Conservation (phyloP, 2,329 filamentous ascomycete genomes). For the Alternaria sp. region DNA sequence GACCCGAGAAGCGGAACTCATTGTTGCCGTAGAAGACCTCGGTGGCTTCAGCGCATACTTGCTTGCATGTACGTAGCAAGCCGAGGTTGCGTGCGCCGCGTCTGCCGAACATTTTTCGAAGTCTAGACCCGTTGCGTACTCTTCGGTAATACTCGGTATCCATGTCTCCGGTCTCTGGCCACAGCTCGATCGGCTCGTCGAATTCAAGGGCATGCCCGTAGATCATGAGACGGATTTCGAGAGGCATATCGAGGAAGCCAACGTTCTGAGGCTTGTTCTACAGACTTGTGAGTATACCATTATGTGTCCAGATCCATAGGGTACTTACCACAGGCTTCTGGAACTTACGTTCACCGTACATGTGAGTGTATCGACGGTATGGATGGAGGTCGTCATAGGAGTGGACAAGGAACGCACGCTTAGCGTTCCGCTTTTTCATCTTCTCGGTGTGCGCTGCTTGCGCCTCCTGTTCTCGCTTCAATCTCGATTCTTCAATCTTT, state of each 20-base stretch:
- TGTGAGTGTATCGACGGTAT: not conserved
- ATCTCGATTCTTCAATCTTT: not conserved
- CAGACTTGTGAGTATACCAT: not conserved
- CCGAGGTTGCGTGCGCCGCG: not conserved
- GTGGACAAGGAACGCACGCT: not conserved
- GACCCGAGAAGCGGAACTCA: slow-evolving; percentile 17
- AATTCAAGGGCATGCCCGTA: slow-evolving; percentile 1
- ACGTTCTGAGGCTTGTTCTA: not conserved
- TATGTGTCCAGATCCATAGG: not conserved
- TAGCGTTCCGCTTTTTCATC: not conserved
- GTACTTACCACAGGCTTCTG: not conserved
- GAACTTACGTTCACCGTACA: not conserved
- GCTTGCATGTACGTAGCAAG: slow-evolving; percentile 11
- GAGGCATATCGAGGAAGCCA: not conserved
- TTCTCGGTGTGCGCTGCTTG: not conserved
- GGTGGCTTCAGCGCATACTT: slow-evolving; percentile 12
- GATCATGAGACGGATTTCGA: not conserved
- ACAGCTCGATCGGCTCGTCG: slow-evolving; percentile 1
- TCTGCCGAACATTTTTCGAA: not conserved
- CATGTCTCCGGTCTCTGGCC: not conserved
- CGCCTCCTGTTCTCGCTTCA: not conserved
- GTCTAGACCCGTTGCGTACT: not conserved
- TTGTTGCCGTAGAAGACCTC: slow-evolving; percentile 20
- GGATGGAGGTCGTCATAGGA: not conserved
- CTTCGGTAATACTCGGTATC: not conserved